Percentiles rank a stretch among this genome's conserved stretches.
Conservation (phyloP, 2,329 filamentous ascomycete species). For the Hypocrella siamensis region DNA sequence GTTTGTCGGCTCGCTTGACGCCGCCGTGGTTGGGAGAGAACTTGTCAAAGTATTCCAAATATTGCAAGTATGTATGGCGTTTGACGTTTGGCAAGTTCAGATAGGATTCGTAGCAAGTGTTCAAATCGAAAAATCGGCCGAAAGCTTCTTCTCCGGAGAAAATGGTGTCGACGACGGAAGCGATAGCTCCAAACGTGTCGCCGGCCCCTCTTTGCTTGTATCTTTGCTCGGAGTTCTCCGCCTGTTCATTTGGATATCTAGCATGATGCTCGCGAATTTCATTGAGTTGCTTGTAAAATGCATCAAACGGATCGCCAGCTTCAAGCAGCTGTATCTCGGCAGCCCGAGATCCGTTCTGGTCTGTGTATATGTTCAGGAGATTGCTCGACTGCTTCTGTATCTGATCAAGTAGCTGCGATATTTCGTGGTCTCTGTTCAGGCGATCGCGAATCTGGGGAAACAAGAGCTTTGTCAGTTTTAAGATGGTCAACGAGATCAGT, state of each 20-base stretch:
- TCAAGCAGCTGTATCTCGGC: constrained; percentile 75
- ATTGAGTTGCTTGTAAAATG: constrained; percentile 76
- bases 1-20: constrained; percentile 67
- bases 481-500: neutral
- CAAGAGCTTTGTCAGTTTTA: constrained; percentile 8
- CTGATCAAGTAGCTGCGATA: constrained; percentile 70
- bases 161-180: constrained; percentile 67
- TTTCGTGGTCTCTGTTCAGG: constrained; percentile 81
- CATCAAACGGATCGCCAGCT: constrained; percentile 72
- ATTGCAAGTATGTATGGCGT: constrained; percentile 78
- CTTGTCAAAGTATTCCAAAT: constrained; percentile 78
- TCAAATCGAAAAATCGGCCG: constrained; percentile 84
- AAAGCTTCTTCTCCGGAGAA: constrained; percentile 94
- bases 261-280: constrained; percentile 78
- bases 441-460: constrained; percentile 62
- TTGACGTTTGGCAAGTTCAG: constrained; percentile 81
- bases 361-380: constrained; percentile 70
- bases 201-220: constrained; percentile 58
- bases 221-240: constrained; percentile 85
- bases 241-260: constrained; percentile 82
- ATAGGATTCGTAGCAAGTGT: constrained; percentile 69
- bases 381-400: constrained; percentile 76
- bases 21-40: constrained; percentile 61
- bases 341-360: constrained; percentile 54
- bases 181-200: constrained; percentile 46